Evolutionary conservation across 768 basidiomycete genomes (phyloP), one percentile per base, ranked within the genome.

Genomic region (Lactarius akahatsu): DNA sequence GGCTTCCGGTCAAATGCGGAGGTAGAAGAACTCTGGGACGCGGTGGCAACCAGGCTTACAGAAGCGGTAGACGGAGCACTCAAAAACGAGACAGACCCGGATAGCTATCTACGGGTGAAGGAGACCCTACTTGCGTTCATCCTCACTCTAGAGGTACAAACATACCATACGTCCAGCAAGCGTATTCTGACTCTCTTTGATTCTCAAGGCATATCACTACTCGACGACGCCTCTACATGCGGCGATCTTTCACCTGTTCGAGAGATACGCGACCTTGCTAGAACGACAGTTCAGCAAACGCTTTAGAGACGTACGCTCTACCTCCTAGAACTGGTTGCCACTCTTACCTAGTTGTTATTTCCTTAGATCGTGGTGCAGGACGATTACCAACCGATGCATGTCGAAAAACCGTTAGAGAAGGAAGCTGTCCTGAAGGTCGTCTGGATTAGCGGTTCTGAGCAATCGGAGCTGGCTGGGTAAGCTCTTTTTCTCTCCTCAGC

Each of bases 11-110:
- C 91, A 18, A 84, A 89, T 70, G 83, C 88, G 55, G 94, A 98
- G 70, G 89, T 98, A 2, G 95, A 98, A 70, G 94, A 96, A 64
- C 84, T 99, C 11, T 98, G 96, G 96, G 92, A 96, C 69, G 86
- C 86, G 15, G 85, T 98, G 63, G 85, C 95, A 61, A 76, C 81
- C 15, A 85, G 90, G 32, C 81, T 98, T 13, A 86, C 89, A 2
- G 82, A 83, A 32, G 87, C 87, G 1, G 87, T 98, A 23, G 86
- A 90, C 40, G 78, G 80, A n/a, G 86, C 90, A 1, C 78, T 98
- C 60, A 81, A 81, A 61, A 83, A 79, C 11, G 92, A 94, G 74
- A 86, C 80, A 52, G 91, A 96, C 71, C 87, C 91, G 0, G 94
- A 95, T 60, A 82, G 84, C 16, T 96, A 92, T 73, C 77, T 97